Evolutionary conservation across 179 eudicot genomes (phyloP).

Genomic region (Silene noctiflora): DNA sequence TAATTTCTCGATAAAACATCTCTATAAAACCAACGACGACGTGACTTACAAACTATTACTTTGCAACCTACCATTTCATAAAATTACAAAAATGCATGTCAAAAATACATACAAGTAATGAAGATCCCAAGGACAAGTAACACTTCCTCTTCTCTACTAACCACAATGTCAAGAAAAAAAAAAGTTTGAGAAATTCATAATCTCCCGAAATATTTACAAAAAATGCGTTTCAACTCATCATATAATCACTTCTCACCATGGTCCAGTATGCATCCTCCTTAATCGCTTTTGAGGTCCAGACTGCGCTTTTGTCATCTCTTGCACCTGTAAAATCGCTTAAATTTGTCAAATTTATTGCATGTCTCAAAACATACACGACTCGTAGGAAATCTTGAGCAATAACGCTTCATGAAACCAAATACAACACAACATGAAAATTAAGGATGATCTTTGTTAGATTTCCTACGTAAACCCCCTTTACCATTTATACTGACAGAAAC

Average conservation of each 20-base stretch:
- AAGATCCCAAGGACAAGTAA: slow-evolving; percentile 9
- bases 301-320: slow-evolving; percentile 36
- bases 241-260: slow-evolving; percentile 27
- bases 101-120: too few relatives aligned
- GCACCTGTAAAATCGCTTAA: slow-evolving; percentile 19
- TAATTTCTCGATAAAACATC: too few relatives aligned
- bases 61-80: too few relatives aligned
- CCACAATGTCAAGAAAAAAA: slow-evolving; percentile 13
- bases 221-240: slow-evolving; percentile 11
- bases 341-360: neutral
- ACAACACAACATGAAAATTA: too few relatives aligned
- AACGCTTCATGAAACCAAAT: too few relatives aligned
- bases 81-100: too few relatives aligned
- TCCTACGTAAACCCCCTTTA: too few relatives aligned
- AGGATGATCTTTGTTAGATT: too few relatives aligned
- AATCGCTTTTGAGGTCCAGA: slow-evolving; percentile 33
- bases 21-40: too few relatives aligned
- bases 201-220: slow-evolving; percentile 31
- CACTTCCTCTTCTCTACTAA: slow-evolving; percentile 25
- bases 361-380: neutral
- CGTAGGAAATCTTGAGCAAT: too few relatives aligned
- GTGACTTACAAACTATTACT: too few relatives aligned
- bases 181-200: slow-evolving; percentile 16
- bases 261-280: slow-evolving; percentile 29
- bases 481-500: too few relatives aligned